Evolutionary conservation across 768 basidiomycete genomes (phyloP).

Genomic region (Leccinellum albellum): DNA sequence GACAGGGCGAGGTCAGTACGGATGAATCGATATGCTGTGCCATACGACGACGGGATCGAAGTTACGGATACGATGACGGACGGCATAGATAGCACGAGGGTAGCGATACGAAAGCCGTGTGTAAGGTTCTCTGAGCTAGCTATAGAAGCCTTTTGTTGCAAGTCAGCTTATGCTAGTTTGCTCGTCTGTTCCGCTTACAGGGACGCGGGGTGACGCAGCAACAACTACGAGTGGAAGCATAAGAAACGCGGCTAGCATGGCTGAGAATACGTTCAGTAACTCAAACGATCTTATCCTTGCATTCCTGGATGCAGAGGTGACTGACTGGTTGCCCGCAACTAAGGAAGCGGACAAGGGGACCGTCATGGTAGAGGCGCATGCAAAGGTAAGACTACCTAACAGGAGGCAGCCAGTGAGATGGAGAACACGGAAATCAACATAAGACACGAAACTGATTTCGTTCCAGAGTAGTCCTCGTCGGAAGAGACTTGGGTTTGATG

Average conservation of each 20-base stretch:
- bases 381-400: slow-evolving; percentile 57
- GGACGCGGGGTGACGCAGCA: slow-evolving; percentile 40
- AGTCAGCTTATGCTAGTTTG: slow-evolving; percentile 17
- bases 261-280: slow-evolving; percentile 49
- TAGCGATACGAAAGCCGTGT: slow-evolving; percentile 43
- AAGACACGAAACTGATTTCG: slow-evolving; percentile 50
- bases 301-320: slow-evolving; percentile 34
- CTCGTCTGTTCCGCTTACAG: slow-evolving; percentile 35
- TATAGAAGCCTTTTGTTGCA: slow-evolving; percentile 4
- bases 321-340: slow-evolving; percentile 32
- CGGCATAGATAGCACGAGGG: slow-evolving; percentile 58
- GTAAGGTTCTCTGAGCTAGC: slow-evolving; percentile 5
- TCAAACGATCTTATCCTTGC: slow-evolving; percentile 55
- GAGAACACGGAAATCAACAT: background rate
- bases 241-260: slow-evolving; percentile 45
- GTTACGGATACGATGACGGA: slow-evolving; percentile 55
- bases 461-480: slow-evolving; percentile 56
- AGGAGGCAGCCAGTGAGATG: slow-evolving; percentile 2
- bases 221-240: slow-evolving; percentile 58
- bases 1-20: slow-evolving; percentile 45
- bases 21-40: slow-evolving; percentile 36
- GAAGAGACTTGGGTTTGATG: slow-evolving; percentile 33
- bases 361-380: slow-evolving; percentile 63
- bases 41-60: slow-evolving; percentile 47
- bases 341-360: slow-evolving; percentile 63